Evolutionary conservation across 1,139 yeast genomes (phyloP).

Genomic region (Geotrichum siamense): DNA sequence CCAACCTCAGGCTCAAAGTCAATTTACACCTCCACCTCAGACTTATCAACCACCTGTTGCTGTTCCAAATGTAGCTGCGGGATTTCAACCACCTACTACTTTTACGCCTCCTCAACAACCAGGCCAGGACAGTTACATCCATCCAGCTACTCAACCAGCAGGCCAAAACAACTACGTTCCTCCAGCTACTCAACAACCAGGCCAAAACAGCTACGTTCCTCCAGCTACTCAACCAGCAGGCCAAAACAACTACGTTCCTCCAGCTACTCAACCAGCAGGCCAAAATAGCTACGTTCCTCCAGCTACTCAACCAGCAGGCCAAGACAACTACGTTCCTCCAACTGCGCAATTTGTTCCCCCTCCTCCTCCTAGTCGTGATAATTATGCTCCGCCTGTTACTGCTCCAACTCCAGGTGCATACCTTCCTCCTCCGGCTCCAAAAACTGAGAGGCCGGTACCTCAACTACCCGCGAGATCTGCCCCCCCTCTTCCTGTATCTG

Average conservation of each 20-base stretch:
- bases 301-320: no score
- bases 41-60: conserved; percentile 1
- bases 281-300: no score
- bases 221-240: conserved; percentile 38
- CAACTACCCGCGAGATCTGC: conserved; percentile 10
- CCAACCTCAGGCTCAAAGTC: no score
- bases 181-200: conserved; percentile 34
- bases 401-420: no score
- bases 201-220: no score
- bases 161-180: conserved; percentile 2
- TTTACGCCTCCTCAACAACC: conserved; percentile 1
- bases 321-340: no score
- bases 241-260: conserved; percentile 7
- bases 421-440: conserved; percentile 3
- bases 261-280: conserved; percentile 6
- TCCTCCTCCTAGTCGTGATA: not conserved
- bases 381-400: not conserved
- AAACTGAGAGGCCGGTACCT: conserved; percentile 10
- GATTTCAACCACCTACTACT: conserved; percentile 7
- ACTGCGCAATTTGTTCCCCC: no score
- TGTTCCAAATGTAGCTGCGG: not conserved
- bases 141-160: conserved; percentile 3
- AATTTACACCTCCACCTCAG: conserved; percentile 6
- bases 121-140: conserved; percentile 1
- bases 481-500: no score